Evolutionary conservation across 1,284 basidiomycete genomes (phyloP).

Genomic region (Macrocybe sp.): DNA sequence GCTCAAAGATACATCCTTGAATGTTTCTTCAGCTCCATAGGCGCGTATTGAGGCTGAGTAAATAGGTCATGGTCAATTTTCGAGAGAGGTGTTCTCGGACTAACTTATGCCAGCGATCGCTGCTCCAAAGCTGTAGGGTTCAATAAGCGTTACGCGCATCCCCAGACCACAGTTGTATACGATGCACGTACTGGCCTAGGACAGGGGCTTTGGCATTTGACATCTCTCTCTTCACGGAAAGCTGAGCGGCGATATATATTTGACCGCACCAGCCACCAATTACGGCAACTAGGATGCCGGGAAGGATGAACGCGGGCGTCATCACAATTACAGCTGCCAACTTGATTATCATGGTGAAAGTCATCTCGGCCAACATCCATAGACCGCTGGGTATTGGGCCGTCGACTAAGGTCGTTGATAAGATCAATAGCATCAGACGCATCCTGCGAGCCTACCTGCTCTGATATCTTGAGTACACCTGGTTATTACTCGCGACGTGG

Average conservation of each 20-base stretch:
- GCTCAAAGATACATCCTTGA: conserved; percentile 28
- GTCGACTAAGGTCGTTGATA: conserved; percentile 21
- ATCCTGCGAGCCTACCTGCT: conserved; percentile 11
- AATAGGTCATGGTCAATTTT: conserved; percentile 6
- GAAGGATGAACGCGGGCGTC: conserved; percentile 28
- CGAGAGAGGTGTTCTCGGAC: conserved; percentile 12
- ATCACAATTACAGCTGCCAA: conserved; percentile 27
- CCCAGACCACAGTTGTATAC: not conserved
- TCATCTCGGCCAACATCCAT: conserved; percentile 26
- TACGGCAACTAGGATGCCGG: conserved; percentile 24
- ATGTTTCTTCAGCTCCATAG: conserved; percentile 34
- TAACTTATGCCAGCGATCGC: conserved; percentile 62
- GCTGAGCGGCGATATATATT: conserved; percentile 66
- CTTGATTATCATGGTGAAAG: conserved; percentile 26
- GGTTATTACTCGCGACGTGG: conserved; percentile 47
- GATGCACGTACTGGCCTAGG: conserved; percentile 44
- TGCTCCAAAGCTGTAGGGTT: conserved; percentile 45
- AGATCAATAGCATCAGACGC: not conserved
- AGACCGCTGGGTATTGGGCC: conserved; percentile 23
- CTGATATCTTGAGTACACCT: conserved; percentile 55
- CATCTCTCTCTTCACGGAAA: conserved; percentile 76
- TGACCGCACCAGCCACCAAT: conserved; percentile 32
- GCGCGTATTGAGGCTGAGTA: conserved; percentile 51
- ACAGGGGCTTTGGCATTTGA: conserved; percentile 65
- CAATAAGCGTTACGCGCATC: not conserved